phyloP scores from a whole-genome alignment of 176 grass and related monocot species.

The Phoenix roebelenii region DNA sequence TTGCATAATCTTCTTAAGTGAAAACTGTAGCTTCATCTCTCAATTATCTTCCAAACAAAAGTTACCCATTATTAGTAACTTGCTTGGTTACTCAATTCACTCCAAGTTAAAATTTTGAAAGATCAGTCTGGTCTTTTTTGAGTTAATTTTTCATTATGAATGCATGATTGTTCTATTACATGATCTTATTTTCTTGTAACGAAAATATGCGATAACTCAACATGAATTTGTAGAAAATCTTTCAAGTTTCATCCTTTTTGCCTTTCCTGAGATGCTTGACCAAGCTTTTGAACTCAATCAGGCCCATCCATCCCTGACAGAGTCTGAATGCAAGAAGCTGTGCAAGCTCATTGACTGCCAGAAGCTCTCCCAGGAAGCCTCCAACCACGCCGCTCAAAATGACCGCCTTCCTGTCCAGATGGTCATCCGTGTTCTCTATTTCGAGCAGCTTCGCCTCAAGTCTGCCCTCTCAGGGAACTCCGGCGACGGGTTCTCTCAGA shows the following conservation, averaged over 20 bases:
- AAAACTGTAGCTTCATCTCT: too few species aligned
- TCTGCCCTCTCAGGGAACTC: conserved; percentile 23
- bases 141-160: too few species aligned
- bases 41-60: too few species aligned
- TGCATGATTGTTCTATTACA: too few species aligned
- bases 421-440: conserved; percentile 33
- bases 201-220: too few species aligned
- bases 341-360: conserved; percentile 51
- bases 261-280: background rate
- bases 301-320: conserved; percentile 78
- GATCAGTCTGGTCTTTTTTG: too few species aligned
- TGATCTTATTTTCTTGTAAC: too few species aligned
- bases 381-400: conserved; percentile 45
- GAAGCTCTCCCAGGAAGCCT: conserved; percentile 38
- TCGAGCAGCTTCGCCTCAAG: conserved; percentile 38
- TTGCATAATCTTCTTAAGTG: too few species aligned
- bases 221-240: background rate
- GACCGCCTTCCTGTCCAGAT: conserved; percentile 38
- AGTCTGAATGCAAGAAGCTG: conserved; percentile 62
- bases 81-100: too few species aligned
- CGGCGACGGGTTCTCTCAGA: conserved; percentile 6
- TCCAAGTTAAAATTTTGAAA: too few species aligned
- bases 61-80: too few species aligned
- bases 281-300: background rate
- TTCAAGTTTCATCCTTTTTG: background rate